phyloP scores from a whole-genome alignment of 768 basidiomycete species.

The Tephrocybe sp. region DNA sequence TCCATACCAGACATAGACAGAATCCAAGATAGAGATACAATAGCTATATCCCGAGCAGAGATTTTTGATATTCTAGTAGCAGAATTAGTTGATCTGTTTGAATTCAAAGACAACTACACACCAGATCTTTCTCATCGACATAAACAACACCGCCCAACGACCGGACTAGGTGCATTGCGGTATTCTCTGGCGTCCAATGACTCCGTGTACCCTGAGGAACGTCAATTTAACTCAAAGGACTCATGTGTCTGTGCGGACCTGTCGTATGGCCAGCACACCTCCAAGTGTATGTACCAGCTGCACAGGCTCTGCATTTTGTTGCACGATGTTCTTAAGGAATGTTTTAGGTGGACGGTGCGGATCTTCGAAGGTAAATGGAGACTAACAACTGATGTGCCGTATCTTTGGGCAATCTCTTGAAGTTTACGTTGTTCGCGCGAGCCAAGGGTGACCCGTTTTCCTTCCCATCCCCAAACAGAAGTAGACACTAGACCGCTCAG shows the following conservation, averaged over 20 bases:
- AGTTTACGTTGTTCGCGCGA: conserved; percentile 68
- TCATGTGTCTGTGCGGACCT: conserved; percentile 45
- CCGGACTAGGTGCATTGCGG: conserved; percentile 77
- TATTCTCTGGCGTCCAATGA: conserved; percentile 80
- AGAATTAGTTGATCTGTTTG: not conserved
- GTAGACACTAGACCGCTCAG: conserved; percentile 67
- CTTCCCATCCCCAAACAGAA: conserved; percentile 77
- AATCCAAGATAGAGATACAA: conserved; percentile 68
- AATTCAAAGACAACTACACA: conserved; percentile 29
- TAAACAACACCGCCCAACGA: conserved; percentile 46
- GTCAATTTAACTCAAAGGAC: not conserved
- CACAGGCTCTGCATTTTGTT: conserved; percentile 64
- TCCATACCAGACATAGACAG: conserved; percentile 82
- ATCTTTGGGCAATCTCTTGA: conserved; percentile 70
- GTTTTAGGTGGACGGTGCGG: conserved; percentile 1
- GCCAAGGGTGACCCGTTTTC: conserved; percentile 49
- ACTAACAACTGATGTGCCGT: conserved; percentile 65
- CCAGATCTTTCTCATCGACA: conserved; percentile 76
- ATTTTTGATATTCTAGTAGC: conserved; percentile 54
- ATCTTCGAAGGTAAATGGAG: not conserved
- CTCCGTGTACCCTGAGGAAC: conserved; percentile 58
- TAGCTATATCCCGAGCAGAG: conserved; percentile 87
- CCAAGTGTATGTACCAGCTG: conserved; percentile 67
- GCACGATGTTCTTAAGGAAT: conserved; percentile 38
- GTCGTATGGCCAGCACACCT: conserved; percentile 70